phyloP scores from a whole-genome alignment of 2,329 filamentous ascomycete species.

The Ceratocystis papillata region DNA sequence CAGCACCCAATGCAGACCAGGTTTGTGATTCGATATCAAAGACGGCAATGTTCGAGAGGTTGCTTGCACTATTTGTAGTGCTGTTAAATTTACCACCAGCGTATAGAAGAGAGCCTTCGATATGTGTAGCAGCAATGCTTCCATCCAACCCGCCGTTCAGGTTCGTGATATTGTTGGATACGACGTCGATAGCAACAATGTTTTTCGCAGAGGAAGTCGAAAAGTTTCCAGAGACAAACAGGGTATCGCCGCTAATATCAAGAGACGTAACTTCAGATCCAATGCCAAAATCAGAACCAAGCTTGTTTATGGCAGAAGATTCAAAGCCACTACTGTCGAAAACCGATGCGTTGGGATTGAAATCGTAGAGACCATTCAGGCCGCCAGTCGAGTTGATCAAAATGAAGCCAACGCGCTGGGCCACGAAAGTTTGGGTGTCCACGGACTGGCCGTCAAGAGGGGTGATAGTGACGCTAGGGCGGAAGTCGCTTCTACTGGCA shows the following conservation, averaged over 20 bases:
- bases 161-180: constrained; percentile 50
- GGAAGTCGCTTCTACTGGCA: constrained; percentile 59
- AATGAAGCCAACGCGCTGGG: constrained; percentile 72
- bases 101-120: constrained; percentile 57
- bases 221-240: constrained; percentile 79
- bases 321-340: constrained; percentile 50
- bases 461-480: constrained; percentile 66
- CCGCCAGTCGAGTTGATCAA: constrained; percentile 64
- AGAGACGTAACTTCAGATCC: constrained; percentile 62
- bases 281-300: constrained; percentile 57
- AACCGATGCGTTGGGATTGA: constrained; percentile 49
- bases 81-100: constrained; percentile 78
- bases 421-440: constrained; percentile 65
- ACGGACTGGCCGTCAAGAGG: constrained; percentile 54
- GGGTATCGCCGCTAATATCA: constrained; percentile 50
- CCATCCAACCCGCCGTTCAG: constrained; percentile 68
- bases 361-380: constrained; percentile 85
- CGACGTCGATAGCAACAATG: constrained; percentile 60
- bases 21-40: constrained; percentile 58
- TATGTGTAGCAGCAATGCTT: constrained; percentile 59
- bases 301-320: constrained; percentile 62
- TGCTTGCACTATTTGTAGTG: constrained; percentile 51
- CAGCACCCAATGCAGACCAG: constrained; percentile 74
- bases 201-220: constrained; percentile 57
- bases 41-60: constrained; percentile 63